These are phyloP conservation scores for Haematococcus lacustris DNA, from an alignment of 139 green algal species.

Conservation along the genomic window DNA sequence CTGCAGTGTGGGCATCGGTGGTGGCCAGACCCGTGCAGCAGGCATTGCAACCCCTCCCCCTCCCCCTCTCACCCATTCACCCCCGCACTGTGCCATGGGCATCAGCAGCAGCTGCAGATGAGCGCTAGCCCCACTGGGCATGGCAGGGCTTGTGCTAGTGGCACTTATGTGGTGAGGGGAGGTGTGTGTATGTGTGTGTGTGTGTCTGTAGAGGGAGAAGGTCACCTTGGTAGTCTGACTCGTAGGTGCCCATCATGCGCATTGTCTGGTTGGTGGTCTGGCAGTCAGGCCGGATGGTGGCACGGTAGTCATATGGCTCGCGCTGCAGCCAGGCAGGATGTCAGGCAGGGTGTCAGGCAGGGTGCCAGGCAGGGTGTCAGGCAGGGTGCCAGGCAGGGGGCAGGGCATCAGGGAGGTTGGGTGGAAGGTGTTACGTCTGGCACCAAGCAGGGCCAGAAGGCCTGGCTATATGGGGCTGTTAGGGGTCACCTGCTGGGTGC, in stretches of 20 bases:
- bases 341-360: not conserved
- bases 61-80: not conserved
- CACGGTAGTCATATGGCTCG: not conserved
- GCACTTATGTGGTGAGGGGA: not conserved
- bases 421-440: not conserved
- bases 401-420: not conserved
- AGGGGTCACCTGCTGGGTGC: no score
- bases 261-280: conserved; percentile 30
- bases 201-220: not conserved
- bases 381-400: not conserved
- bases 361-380: not conserved
- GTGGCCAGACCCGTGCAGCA: no score
- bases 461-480: no score
- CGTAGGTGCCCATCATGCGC: conserved; percentile 33
- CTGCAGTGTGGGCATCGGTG: no score
- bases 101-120: not conserved
- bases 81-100: not conserved
- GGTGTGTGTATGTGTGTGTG: not conserved
- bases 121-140: not conserved
- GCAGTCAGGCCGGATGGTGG: not conserved
- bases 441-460: no score
- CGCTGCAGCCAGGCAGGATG: not conserved
- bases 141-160: not conserved
- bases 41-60: not conserved
- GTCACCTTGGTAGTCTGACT: conserved; percentile 6